A percentile compares a stretch with the other conserved stretches of the same genome.
Evolutionary conservation across 2,329 filamentous ascomycete species (phyloP).

Genomic region (Aspergillus floridensis): DNA sequence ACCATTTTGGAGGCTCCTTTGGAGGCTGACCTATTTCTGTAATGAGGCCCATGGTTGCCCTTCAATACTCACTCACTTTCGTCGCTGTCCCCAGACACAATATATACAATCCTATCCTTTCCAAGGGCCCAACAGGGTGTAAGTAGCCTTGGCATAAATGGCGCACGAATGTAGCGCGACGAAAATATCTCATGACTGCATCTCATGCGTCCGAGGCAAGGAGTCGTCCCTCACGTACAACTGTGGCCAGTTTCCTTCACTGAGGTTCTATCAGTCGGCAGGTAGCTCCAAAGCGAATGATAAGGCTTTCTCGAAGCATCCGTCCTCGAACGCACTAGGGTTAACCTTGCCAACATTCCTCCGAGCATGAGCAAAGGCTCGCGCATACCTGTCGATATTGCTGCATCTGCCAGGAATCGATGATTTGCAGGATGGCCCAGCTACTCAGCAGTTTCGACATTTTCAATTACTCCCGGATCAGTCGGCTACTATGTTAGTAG

Average conservation of each 20-base stretch:
- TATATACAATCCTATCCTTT: background rate
- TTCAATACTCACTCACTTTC: background rate
- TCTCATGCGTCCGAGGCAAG: background rate
- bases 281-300: background rate
- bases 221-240: background rate
- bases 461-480: background rate
- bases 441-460: background rate
- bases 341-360: background rate
- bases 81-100: background rate
- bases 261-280: background rate
- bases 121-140: background rate
- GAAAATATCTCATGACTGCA: background rate
- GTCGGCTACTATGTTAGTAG: background rate
- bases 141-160: background rate
- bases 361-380: background rate
- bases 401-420: background rate
- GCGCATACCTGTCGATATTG: background rate
- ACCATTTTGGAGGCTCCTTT: constrained; percentile 18
- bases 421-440: background rate
- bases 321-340: background rate
- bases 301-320: background rate
- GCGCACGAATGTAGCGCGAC: background rate
- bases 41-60: constrained; percentile 20
- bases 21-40: constrained; percentile 19
- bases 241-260: background rate